Evolutionary conservation across 495 filamentous ascomycete genomes (phyloP).

Genomic region (Aspergillus homomorphus): DNA sequence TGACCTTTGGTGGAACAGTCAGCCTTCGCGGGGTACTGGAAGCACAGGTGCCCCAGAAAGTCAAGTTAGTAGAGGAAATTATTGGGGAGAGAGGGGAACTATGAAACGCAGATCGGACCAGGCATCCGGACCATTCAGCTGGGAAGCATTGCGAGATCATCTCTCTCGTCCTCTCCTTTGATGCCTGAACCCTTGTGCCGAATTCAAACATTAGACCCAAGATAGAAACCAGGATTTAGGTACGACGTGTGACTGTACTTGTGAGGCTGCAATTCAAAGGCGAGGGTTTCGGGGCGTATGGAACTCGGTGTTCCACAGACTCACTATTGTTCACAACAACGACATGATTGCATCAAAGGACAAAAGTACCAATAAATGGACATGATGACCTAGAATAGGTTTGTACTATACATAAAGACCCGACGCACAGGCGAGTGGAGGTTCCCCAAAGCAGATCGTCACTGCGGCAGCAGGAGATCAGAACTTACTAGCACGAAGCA

Average conservation of each 20-base stretch:
- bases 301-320: neutral
- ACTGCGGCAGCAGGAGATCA: slow-evolving; percentile 18
- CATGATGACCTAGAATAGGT: slow-evolving; percentile 2
- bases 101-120: slow-evolving; percentile 10
- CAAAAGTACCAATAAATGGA: slow-evolving; percentile 19
- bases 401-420: slow-evolving; percentile 23
- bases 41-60: neutral
- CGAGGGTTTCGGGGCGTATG: neutral
- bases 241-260: neutral
- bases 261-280: neutral
- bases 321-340: neutral
- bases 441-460: slow-evolving; percentile 18
- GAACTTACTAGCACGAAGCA: slow-evolving; percentile 39
- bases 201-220: slow-evolving; percentile 4
- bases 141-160: neutral
- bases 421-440: slow-evolving; percentile 21
- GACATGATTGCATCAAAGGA: neutral
- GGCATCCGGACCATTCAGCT: slow-evolving; percentile 6
- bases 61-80: neutral
- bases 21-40: neutral
- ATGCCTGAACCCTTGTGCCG: neutral
- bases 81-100: neutral
- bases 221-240: slow-evolving; percentile 4
- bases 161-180: neutral
- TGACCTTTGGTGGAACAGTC: neutral